Conservation (phyloP, 2,329 filamentous ascomycete genomes). For the Alternaria sp. region DNA sequence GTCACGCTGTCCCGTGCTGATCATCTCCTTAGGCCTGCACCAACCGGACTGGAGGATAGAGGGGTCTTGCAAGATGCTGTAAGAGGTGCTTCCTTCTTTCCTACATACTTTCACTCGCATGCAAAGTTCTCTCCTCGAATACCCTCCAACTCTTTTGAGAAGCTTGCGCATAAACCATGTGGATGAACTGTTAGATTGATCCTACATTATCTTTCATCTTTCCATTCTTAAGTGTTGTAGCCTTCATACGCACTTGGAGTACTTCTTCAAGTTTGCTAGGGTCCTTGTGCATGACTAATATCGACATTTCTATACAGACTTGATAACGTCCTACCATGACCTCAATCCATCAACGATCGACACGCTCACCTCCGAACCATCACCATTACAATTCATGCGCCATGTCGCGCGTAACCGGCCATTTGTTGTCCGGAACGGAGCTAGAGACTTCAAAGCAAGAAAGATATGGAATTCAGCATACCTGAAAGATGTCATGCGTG, state of each 20-base stretch:
- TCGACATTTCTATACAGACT: constrained; percentile 35
- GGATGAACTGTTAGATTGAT: neutral
- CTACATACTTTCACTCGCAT: neutral
- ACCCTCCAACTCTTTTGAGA: neutral
- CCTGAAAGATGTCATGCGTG: constrained; percentile 64
- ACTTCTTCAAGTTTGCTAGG: too few species aligned
- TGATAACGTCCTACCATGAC: constrained; percentile 77
- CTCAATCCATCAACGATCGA: constrained; percentile 71
- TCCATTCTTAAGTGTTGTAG: neutral
- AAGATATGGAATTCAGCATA: constrained; percentile 70
- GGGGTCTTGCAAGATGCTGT: constrained; percentile 44
- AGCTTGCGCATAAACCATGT: neutral
- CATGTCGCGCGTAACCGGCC: constrained; percentile 78
- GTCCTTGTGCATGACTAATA: neutral
- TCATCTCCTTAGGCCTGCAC: constrained; percentile 35
- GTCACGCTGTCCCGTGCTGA: neutral
- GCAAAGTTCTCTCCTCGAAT: neutral
- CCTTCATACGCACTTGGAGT: neutral
- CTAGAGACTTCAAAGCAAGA: constrained; percentile 69
- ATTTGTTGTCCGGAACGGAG: constrained; percentile 74
- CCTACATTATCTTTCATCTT: neutral
- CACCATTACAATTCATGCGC: constrained; percentile 81
- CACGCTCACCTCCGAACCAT: constrained; percentile 71
- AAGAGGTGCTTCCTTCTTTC: constrained; percentile 45
- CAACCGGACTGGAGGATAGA: constrained; percentile 37